A percentile compares a stretch with the other conserved stretches of the same genome.
phyloP scores from a whole-genome alignment of 2,329 filamentous ascomycete species.

The Didymella keratinophila region DNA sequence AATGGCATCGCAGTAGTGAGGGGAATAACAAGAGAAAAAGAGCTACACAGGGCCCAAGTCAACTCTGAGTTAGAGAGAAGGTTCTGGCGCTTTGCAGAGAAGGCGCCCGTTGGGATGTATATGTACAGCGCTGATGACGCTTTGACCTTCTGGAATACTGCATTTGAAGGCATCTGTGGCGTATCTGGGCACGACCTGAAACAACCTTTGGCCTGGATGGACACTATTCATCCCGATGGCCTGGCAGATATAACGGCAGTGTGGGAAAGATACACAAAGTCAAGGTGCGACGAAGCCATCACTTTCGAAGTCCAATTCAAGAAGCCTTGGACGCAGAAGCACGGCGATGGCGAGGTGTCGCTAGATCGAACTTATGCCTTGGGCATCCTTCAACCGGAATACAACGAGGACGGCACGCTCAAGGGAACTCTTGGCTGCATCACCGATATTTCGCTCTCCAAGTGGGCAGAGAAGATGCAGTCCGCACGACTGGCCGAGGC shows the following conservation, averaged over 20 bases:
- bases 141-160: conserved; percentile 81
- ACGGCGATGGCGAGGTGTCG: conserved; percentile 62
- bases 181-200: conserved; percentile 62
- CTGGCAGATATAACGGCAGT: conserved; percentile 51
- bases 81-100: conserved; percentile 83
- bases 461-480: conserved; percentile 81
- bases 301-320: conserved; percentile 79
- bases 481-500: conserved; percentile 78
- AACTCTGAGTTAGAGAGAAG: conserved; percentile 77
- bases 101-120: conserved; percentile 82
- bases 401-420: conserved; percentile 66
- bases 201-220: conserved; percentile 76
- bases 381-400: conserved; percentile 77
- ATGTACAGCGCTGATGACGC: conserved; percentile 73
- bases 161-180: conserved; percentile 73
- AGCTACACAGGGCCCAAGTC: conserved; percentile 74
- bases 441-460: conserved; percentile 86
- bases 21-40: conserved; percentile 80
- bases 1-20: conserved; percentile 74
- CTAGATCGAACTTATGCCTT: conserved; percentile 75
- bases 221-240: conserved; percentile 62
- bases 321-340: conserved; percentile 58
- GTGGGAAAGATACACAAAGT: conserved; percentile 9
- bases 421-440: conserved; percentile 80
- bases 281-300: conserved; percentile 54